Base-by-base conservation (phyloP, 2,329 filamentous ascomycete species). In the Colletotrichum melonis region DNA sequence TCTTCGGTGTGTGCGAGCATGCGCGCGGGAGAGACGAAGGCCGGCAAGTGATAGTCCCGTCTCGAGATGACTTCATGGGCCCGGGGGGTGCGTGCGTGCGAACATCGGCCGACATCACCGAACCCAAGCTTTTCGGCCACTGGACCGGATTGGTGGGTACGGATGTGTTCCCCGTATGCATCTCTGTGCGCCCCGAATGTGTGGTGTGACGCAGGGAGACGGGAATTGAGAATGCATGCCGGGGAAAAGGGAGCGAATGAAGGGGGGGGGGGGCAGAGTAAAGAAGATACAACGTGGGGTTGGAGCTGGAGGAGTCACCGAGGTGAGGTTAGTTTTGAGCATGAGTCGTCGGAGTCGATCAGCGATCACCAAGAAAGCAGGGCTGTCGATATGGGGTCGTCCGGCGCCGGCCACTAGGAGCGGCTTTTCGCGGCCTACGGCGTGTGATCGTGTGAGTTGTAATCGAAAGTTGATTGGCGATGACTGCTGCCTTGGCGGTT, bases 381-480 rank as follows among this genome's bases (percentile, higher is more conserved):
- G 63, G 72, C 69, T 73, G 64, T 63, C 64, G 59, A 26, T 11
- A 3, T 49, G 63, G 32, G 11, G 42, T 30, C 24, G 56, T 68
- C 30, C 52, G 46, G 56, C 56, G 59, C 73, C 69, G 69, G 73
- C 65, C 59, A 59, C 30, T 60, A 70, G 69, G 55, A 42, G 69
- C 73, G 73, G 69, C 65, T 74, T 73, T 55, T 58, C 70, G 60
- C 70, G 70, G 73, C 66, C 69, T 54, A 72, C 58, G 28, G n/a
- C 14, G 35, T 56, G 52, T 30, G 6, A 26, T 9, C 19, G 35
- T 56, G 52, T 24, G 6, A 26, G 38, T 42, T 6, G 38, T 19
- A 42, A 2, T 19, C 30, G n/a, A 12, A 49, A 19, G 42, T n/a
- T n/a, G 42, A 49, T 49, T 49, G 24, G 46, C n/a, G n/a, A 55